phyloP scores from a whole-genome alignment of 306 rosid genomes.

The Arachis stenosperma region DNA sequence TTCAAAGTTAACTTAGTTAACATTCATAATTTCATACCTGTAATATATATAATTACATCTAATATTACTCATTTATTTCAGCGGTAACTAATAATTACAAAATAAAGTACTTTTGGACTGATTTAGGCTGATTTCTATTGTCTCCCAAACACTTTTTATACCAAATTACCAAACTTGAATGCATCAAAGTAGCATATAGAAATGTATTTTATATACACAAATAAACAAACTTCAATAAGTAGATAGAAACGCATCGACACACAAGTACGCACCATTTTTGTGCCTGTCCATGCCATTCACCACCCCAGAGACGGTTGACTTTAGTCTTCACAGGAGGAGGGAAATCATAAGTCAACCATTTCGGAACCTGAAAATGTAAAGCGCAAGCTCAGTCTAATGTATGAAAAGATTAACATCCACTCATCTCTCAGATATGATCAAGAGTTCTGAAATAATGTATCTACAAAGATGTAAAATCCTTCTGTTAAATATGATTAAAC shows the following conservation, averaged over 20 bases:
- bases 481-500: not conserved
- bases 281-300: constrained; percentile 99
- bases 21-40: too few relatives aligned
- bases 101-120: too few relatives aligned
- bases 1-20: too few relatives aligned
- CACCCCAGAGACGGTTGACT: constrained; percentile 98
- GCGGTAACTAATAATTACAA: too few relatives aligned
- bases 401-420: constrained; percentile 20
- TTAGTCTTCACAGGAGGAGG: constrained; percentile 94
- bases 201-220: too few relatives aligned
- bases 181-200: not conserved
- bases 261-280: constrained; percentile 73
- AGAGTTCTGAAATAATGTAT: constrained; percentile 10
- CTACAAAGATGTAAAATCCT: constrained; percentile 20
- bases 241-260: not conserved
- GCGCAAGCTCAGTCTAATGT: constrained; percentile 39
- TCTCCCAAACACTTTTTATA: too few relatives aligned
- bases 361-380: constrained; percentile 72
- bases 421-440: not conserved
- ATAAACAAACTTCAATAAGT: not conserved
- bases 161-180: too few relatives aligned
- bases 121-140: too few relatives aligned
- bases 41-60: too few relatives aligned
- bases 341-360: constrained; percentile 94
- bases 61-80: too few relatives aligned